Conservation (phyloP, 345 rosid genomes). For the Gossypium sturtianum region DNA sequence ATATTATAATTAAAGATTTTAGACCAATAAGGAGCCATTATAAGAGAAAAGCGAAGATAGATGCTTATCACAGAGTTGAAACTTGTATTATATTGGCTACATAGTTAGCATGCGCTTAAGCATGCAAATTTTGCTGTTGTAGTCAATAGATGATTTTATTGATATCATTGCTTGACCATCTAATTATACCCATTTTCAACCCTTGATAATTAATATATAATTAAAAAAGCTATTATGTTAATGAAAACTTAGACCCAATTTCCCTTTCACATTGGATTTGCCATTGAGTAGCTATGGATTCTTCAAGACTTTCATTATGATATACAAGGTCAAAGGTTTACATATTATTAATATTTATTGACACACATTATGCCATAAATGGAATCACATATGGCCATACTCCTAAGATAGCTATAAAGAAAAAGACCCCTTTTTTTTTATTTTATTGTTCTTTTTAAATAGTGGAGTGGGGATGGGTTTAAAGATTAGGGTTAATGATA, state of each 20-base stretch:
- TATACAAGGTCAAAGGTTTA: slow-evolving; percentile 17
- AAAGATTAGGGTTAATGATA: slow-evolving; percentile 13
- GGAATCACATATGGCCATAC: slow-evolving; percentile 21
- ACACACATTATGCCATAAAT: slow-evolving; percentile 7
- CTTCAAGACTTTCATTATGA: slow-evolving; percentile 6
- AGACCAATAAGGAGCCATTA: neutral
- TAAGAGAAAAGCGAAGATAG: neutral
- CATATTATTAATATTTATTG: neutral
- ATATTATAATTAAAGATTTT: too few relatives aligned
- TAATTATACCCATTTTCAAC: slow-evolving; percentile 6
- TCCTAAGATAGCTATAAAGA: neutral
- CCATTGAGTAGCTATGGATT: slow-evolving; percentile 30
- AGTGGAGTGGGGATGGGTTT: slow-evolving; percentile 17
- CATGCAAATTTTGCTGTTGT: slow-evolving; percentile 15
- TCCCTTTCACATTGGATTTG: slow-evolving; percentile 30
- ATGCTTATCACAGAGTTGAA: neutral
- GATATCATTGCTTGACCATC: slow-evolving; percentile 14
- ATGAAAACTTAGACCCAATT: slow-evolving; percentile 19
- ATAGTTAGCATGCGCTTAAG: slow-evolving; percentile 27
- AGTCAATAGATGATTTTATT: neutral
- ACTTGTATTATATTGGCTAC: neutral
- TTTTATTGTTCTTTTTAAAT: neutral
- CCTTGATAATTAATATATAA: neutral
- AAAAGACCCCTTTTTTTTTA: neutral
- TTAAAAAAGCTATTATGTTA: slow-evolving; percentile 12